Evolutionary conservation across 768 basidiomycete species (phyloP).

Genomic region (Pleurotus giganteus): DNA sequence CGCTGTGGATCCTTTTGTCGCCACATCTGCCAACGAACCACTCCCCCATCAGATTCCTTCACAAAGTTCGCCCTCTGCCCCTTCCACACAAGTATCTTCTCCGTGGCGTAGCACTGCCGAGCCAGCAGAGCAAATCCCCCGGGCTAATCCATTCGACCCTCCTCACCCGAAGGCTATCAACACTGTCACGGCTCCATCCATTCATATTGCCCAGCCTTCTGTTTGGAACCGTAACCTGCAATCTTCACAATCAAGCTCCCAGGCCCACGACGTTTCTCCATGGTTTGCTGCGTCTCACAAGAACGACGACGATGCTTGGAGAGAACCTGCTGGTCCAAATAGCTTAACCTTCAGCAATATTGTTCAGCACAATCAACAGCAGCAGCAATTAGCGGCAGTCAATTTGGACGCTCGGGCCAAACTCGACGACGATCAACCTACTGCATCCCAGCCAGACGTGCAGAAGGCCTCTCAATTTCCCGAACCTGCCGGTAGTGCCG

Average conservation of each 20-base stretch:
- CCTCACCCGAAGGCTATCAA: conserved; percentile 40
- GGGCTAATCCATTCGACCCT: conserved; percentile 39
- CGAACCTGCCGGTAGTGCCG: conserved; percentile 16
- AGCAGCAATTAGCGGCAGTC: conserved; percentile 29
- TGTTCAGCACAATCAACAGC: conserved; percentile 56
- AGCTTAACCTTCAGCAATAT: conserved; percentile 58
- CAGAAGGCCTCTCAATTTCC: conserved; percentile 9
- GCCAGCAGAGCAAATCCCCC: conserved; percentile 26
- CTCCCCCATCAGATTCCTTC: conserved; percentile 15
- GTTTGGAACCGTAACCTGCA: conserved; percentile 36
- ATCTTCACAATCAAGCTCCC: conserved; percentile 22
- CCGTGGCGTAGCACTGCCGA: conserved; percentile 35
- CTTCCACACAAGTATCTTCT: conserved; percentile 21
- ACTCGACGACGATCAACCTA: conserved; percentile 5
- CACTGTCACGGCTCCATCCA: conserved; percentile 24
- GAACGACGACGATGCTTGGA: conserved; percentile 47
- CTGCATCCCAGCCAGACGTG: conserved; percentile 12
- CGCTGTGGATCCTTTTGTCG: background rate
- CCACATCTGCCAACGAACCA: conserved; percentile 16
- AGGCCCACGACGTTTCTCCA: conserved; percentile 45
- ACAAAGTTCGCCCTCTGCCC: conserved; percentile 12
- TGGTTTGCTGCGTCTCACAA: conserved; percentile 54
- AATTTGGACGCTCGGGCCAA: conserved; percentile 11
- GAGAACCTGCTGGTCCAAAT: conserved; percentile 35
- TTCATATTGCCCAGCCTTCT: conserved; percentile 23